These are phyloP conservation scores for Ambrosia artemisiifolia DNA, from an alignment of 129 eudicot genomes.

Conservation along the genomic window DNA sequence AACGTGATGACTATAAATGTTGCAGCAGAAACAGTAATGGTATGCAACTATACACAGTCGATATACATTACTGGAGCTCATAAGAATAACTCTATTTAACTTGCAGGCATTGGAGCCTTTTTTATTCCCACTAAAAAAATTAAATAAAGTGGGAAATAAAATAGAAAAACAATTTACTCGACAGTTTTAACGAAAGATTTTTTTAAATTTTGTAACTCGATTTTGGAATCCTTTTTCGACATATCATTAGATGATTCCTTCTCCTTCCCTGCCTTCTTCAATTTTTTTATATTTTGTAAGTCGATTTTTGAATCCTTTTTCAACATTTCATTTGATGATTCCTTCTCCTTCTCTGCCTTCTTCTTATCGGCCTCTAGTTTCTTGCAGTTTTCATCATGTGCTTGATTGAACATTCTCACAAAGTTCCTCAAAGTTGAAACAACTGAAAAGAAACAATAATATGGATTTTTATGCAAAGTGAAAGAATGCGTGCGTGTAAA, in stretches of 20 bases:
- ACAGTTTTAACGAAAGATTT: slow-evolving; percentile 29
- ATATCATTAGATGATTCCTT: slow-evolving; percentile 53
- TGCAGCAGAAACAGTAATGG: slow-evolving; percentile 17
- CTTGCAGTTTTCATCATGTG: slow-evolving; percentile 77
- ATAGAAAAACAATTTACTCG: slow-evolving; percentile 18
- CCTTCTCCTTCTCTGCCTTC: slow-evolving; percentile 48
- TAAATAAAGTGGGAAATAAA: neutral
- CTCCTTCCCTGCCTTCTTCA: slow-evolving; percentile 42
- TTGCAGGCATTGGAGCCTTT: slow-evolving; percentile 3
- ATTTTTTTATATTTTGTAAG: slow-evolving; percentile 22
- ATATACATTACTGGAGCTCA: slow-evolving; percentile 4
- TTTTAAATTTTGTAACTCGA: slow-evolving; percentile 22
- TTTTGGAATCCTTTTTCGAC: slow-evolving; percentile 35
- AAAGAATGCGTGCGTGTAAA: neutral
- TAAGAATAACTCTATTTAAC: slow-evolving; percentile 1
- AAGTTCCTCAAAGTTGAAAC: slow-evolving; percentile 69
- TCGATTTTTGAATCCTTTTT: slow-evolving; percentile 36
- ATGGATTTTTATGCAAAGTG: neutral
- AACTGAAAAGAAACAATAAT: slow-evolving; percentile 36
- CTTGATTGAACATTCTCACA: slow-evolving; percentile 62
- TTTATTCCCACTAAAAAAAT: slow-evolving; percentile 6
- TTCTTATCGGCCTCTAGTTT: slow-evolving; percentile 67
- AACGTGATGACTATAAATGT: neutral
- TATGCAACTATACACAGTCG: slow-evolving; percentile 24
- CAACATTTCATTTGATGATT: slow-evolving; percentile 40